phyloP scores from a whole-genome alignment of 2,329 filamentous ascomycete species.

The Aspergillus quadricinctus region DNA sequence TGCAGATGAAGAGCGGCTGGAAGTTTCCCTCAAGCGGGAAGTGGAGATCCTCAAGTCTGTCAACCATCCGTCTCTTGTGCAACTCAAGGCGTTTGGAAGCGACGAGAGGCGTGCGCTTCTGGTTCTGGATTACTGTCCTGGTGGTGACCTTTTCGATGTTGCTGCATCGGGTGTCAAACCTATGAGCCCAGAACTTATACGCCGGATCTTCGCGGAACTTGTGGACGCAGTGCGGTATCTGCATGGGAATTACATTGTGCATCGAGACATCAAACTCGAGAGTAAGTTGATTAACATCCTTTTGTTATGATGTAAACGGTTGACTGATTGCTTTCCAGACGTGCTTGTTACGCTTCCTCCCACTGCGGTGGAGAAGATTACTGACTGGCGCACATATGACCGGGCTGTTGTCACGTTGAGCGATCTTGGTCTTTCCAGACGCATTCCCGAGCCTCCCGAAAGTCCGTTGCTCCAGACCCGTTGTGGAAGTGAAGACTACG shows the following conservation, averaged over 20 bases:
- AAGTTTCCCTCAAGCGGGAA: conserved; percentile 90
- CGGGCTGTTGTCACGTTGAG: conserved; percentile 83
- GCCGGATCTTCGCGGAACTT: conserved; percentile 85
- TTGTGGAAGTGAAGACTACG: conserved; percentile 95
- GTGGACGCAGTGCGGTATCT: conserved; percentile 82
- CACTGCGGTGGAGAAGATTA: conserved; percentile 60
- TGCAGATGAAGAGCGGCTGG: conserved; percentile 86
- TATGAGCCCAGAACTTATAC: conserved; percentile 65
- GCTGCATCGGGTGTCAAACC: conserved; percentile 68
- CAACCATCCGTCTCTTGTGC: conserved; percentile 83
- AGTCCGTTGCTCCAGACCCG: conserved; percentile 88
- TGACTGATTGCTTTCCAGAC: conserved; percentile 50
- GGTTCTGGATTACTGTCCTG: conserved; percentile 86
- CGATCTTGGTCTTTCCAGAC: conserved; percentile 83
- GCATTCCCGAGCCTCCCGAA: conserved; percentile 66
- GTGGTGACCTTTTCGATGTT: conserved; percentile 91
- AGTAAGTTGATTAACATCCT: conserved; percentile 56
- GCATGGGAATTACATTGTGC: conserved; percentile 80
- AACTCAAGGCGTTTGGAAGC: conserved; percentile 86
- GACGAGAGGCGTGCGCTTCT: conserved; percentile 77
- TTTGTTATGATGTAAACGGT: background rate
- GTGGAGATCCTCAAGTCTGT: conserved; percentile 88
- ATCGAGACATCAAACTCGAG: conserved; percentile 96
- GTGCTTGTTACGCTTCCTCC: conserved; percentile 82
- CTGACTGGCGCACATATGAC: conserved; percentile 71